Percentiles rank a stretch among this genome's conserved stretches.
Conservation (phyloP, 176 grass and related monocot genomes). For the Cocos nucifera region DNA sequence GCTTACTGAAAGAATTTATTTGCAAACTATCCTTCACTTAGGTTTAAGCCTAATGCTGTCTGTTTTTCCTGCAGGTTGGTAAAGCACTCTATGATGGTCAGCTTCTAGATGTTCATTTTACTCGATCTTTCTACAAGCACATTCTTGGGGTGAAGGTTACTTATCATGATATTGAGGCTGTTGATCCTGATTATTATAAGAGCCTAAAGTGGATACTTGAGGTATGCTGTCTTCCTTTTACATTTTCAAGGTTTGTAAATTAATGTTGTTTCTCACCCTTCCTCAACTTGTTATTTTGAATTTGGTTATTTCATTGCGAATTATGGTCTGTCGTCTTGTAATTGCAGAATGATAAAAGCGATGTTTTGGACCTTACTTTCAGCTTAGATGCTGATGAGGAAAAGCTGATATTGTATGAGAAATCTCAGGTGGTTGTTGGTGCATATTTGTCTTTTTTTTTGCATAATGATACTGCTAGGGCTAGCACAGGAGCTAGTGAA, state of each 20-base stretch:
- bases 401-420: constrained; percentile 91
- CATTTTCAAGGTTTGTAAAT: background rate
- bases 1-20: too few species aligned
- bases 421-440: constrained; percentile 43
- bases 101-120: constrained; percentile 96
- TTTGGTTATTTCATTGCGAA: constrained; percentile 1
- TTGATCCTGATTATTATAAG: constrained; percentile 94
- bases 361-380: constrained; percentile 90
- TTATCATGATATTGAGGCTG: constrained; percentile 99
- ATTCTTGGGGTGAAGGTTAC: constrained; percentile 97
- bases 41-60: constrained; percentile 10
- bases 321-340: constrained; percentile 11
- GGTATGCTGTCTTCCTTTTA: constrained; percentile 30
- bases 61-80: constrained; percentile 52
- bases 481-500: too few species aligned
- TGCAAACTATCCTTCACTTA: too few species aligned
- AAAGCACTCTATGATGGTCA: constrained; percentile 98
- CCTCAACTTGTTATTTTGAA: background rate
- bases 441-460: background rate
- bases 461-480: too few species aligned
- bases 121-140: constrained; percentile 99
- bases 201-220: constrained; percentile 99
- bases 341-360: constrained; percentile 92
- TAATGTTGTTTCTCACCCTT: background rate
- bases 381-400: constrained; percentile 99